These are phyloP conservation scores for Schrenkiella parvula DNA, from an alignment of 345 rosid species.

Conservation along the genomic window DNA sequence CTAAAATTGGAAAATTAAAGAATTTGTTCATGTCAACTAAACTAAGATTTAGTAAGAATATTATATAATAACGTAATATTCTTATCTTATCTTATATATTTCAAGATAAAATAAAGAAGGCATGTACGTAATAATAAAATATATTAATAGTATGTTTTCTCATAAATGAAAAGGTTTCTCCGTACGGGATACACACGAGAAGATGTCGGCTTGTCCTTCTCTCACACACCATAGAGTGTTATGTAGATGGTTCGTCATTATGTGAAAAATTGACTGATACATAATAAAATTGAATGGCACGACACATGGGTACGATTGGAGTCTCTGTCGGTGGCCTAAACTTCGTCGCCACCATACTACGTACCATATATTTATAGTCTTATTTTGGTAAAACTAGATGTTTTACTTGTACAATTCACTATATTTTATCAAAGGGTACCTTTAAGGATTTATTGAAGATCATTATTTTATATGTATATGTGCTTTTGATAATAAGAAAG, in stretches of 20 bases:
- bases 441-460: not conserved
- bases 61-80: not conserved
- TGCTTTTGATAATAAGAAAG: not conserved
- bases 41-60: not conserved
- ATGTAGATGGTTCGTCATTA: slow-evolving; percentile 16
- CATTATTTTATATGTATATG: not conserved
- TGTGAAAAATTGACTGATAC: not conserved
- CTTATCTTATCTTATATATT: not conserved
- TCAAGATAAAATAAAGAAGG: not conserved
- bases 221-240: not conserved
- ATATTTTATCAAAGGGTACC: not conserved
- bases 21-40: not conserved
- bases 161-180: not conserved
- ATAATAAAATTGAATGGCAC: slow-evolving; percentile 9
- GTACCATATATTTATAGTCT: not conserved
- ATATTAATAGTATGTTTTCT: not conserved
- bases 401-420: slow-evolving; percentile 3
- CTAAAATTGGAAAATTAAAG: not conserved
- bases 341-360: not conserved
- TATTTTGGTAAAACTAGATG: not conserved
- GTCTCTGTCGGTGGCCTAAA: slow-evolving; percentile 12
- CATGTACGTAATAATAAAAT: not conserved
- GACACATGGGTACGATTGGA: slow-evolving; percentile 11
- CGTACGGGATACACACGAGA: not conserved
- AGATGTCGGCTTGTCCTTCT: slow-evolving; percentile 6